phyloP scores from a whole-genome alignment of 208 protist species.

The Crithidia thermophila region DNA sequence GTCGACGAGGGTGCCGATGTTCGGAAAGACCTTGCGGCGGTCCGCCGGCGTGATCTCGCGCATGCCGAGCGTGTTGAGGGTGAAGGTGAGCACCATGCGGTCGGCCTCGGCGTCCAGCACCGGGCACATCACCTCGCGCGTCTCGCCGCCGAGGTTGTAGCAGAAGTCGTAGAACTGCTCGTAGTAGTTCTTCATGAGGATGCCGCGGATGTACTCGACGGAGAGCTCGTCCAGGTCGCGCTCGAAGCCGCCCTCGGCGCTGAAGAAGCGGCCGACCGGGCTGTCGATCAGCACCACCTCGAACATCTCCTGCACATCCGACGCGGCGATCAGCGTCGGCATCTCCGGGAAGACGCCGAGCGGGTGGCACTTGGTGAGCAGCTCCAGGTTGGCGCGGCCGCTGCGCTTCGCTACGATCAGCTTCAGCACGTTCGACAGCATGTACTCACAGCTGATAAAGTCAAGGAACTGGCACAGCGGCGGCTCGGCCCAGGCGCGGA shows the following conservation, averaged over 20 bases:
- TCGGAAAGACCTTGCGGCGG: slow-evolving; percentile 86
- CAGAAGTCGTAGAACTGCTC: slow-evolving; percentile 98
- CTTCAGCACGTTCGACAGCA: slow-evolving; percentile 96
- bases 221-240: slow-evolving; percentile 92
- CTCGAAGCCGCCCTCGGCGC: slow-evolving; percentile 75
- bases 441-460: slow-evolving; percentile 99
- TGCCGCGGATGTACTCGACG: slow-evolving; percentile 98
- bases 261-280: slow-evolving; percentile 93
- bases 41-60: slow-evolving; percentile 80
- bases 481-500: slow-evolving; percentile 94
- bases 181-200: slow-evolving; percentile 98
- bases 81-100: slow-evolving; percentile 97
- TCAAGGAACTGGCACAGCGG: slow-evolving; percentile 98
- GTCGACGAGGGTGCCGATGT: slow-evolving; percentile 88
- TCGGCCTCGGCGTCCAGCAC: slow-evolving; percentile 97
- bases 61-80: slow-evolving; percentile 97
- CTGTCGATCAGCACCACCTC: slow-evolving; percentile 98
- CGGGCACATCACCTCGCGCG: slow-evolving; percentile 90
- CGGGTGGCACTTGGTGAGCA: slow-evolving; percentile 98
- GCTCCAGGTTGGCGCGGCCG: slow-evolving; percentile 78
- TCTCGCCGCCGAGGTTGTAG: slow-evolving; percentile 86
- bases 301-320: slow-evolving; percentile 96
- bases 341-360: slow-evolving; percentile 97
- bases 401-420: slow-evolving; percentile 89
- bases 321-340: slow-evolving; percentile 90